These are phyloP conservation scores for Exserohilum turcica DNA, from an alignment of 2,329 filamentous ascomycete species.

Conservation along the genomic window DNA sequence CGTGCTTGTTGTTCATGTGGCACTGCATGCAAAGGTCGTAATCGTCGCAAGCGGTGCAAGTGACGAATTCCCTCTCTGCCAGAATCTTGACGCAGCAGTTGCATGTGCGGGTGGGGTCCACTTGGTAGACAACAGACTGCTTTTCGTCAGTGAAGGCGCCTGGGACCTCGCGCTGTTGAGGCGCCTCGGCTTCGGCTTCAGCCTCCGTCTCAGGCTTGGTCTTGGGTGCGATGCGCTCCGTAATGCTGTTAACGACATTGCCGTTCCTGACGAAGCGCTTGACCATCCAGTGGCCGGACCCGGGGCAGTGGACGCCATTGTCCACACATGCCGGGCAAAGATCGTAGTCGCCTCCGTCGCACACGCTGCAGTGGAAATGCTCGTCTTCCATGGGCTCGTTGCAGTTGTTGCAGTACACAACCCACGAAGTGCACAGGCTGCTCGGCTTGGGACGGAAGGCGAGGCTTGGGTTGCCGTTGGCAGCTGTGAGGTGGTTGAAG, in stretches of 20 bases:
- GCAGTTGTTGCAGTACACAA: conserved; percentile 94
- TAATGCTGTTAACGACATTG: conserved; percentile 80
- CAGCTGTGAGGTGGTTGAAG: conserved; percentile 38
- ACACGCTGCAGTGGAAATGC: conserved; percentile 94
- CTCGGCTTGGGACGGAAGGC: conserved; percentile 50
- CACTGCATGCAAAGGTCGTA: conserved; percentile 90
- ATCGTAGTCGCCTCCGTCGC: conserved; percentile 92
- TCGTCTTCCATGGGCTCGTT: conserved; percentile 75
- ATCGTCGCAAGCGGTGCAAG: conserved; percentile 83
- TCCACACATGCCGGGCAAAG: conserved; percentile 82
- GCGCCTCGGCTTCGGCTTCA: conserved; percentile 58
- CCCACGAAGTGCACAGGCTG: conserved; percentile 62
- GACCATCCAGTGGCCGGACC: conserved; percentile 87
- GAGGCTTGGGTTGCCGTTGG: conserved; percentile 35
- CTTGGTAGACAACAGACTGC: conserved; percentile 46
- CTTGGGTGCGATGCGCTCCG: conserved; percentile 77
- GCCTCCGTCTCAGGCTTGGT: conserved; percentile 39
- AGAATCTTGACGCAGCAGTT: conserved; percentile 73
- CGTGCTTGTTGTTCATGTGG: conserved; percentile 76
- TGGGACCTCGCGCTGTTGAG: conserved; percentile 51
- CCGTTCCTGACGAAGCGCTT: conserved; percentile 84
- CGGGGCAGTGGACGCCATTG: conserved; percentile 75
- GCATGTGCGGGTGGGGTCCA: conserved; percentile 67
- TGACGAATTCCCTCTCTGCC: conserved; percentile 79
- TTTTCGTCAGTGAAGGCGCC: conserved; percentile 54